Evolutionary conservation across 345 rosid species (phyloP).

Genomic region (Eucalyptus fibrosa): DNA sequence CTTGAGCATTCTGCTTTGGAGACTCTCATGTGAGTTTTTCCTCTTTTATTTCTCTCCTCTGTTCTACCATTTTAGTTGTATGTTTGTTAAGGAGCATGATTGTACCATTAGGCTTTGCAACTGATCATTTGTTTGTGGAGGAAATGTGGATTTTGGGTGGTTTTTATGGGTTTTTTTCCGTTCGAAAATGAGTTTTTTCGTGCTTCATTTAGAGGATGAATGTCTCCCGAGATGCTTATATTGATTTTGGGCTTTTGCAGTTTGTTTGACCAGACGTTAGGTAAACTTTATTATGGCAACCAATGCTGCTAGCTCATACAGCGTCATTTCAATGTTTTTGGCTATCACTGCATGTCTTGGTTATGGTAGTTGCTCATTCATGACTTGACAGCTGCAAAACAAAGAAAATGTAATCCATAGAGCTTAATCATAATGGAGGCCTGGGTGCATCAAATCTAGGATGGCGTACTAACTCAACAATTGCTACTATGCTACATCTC

Average conservation of each 20-base stretch:
- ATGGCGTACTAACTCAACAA: not conserved
- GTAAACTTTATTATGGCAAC: not conserved
- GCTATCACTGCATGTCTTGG: not conserved
- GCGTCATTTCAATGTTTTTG: not conserved
- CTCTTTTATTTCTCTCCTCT: not conserved
- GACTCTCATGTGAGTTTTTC: slow-evolving; percentile 23
- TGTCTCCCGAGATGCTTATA: not conserved
- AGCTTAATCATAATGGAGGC: not conserved
- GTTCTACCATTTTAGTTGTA: not conserved
- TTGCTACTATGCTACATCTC: not conserved
- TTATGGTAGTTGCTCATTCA: not conserved
- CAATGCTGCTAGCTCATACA: not conserved
- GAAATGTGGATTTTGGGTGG: not conserved
- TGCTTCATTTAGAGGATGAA: not conserved
- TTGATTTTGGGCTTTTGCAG: not conserved
- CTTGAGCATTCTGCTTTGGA: slow-evolving; percentile 25
- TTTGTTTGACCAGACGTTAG: not conserved
- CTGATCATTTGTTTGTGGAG: not conserved
- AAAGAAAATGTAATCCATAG: not conserved
- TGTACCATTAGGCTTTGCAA: not conserved
- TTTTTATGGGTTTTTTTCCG: not conserved
- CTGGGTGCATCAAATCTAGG: not conserved
- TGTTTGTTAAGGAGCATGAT: not conserved
- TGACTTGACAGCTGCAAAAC: not conserved
- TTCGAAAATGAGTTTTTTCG: not conserved